Percentiles rank a stretch among this genome's conserved stretches.
Evolutionary conservation across 805 yeast species (phyloP).

Genomic region (Candida peoriensis): DNA sequence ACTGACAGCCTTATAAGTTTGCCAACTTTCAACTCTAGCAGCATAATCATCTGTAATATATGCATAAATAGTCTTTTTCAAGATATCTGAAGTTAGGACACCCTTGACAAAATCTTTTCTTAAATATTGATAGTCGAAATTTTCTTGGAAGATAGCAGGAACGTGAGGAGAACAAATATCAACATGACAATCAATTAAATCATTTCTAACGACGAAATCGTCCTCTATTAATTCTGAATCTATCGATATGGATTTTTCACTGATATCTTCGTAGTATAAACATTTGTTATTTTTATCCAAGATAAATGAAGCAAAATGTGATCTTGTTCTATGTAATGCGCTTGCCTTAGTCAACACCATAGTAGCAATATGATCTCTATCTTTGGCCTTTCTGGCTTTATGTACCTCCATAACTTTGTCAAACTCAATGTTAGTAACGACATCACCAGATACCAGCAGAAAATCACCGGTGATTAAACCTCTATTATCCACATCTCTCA

Average conservation of each 20-base stretch:
- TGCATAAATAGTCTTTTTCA: constrained; percentile 87
- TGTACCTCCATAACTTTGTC: constrained; percentile 70
- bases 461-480: constrained; percentile 90
- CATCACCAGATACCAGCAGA: constrained; percentile 87
- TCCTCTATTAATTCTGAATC: constrained; percentile 80
- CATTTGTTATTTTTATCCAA: constrained; percentile 73
- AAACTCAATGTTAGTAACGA: constrained; percentile 86
- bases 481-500: constrained; percentile 90
- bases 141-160: constrained; percentile 93
- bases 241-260: constrained; percentile 48
- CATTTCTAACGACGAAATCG: constrained; percentile 81
- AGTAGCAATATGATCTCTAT: constrained; percentile 89
- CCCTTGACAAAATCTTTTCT: constrained; percentile 89
- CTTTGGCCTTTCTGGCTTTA: constrained; percentile 60
- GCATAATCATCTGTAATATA: constrained; percentile 78
- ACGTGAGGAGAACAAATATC: constrained; percentile 94
- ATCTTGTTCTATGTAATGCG: constrained; percentile 79
- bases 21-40: constrained; percentile 93
- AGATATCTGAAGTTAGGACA: constrained; percentile 81
- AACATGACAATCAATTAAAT: constrained; percentile 91
- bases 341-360: constrained; percentile 88
- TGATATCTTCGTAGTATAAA: constrained; percentile 74
- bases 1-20: constrained; percentile 85
- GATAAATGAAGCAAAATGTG: constrained; percentile 74
- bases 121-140: constrained; percentile 86